Evolutionary conservation across 2,329 filamentous ascomycete genomes (phyloP), one percentile per base, ranked within the genome.

Genomic region (Microsporum canis): DNA sequence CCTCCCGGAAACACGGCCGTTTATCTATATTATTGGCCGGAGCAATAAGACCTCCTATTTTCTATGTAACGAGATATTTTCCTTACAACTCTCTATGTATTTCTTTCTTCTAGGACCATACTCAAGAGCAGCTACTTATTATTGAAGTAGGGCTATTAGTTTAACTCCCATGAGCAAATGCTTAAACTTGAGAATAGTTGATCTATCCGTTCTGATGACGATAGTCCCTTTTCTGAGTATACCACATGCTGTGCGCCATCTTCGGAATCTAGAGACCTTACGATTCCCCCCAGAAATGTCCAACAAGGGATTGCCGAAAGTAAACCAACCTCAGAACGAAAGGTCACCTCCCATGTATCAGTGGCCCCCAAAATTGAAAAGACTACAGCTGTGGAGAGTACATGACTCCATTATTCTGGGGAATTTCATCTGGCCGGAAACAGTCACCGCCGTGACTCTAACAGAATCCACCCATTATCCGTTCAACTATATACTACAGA

Each of bases 281-380:
- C 74, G 72, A 56, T 73, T 82, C 14, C 79, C 79, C 0, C 23
- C 33, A 57, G 51, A 31, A 10, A 31, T 59, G 10, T 59, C 38
- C n/a, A 8, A 12, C 43, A 17, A 59, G 33, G 38, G 57, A 14
- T 53, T 53, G 12, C 49, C 49, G 27, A 31, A 33, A 34, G 27
- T 23, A 53, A 34, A 53, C n/a, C 27, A 53, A 7, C 17, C 27
- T 33, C 31, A 31, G 2, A 33, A 34, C 12, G 14, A 33, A 34
- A 53, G 29, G 27, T 17, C 39, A n/a, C 39, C 8, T 34, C 49
- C 49, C 14, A 2, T 53, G 29, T 53, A 53, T 12, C 49, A 57
- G 17, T 73, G 71, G 71, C 71, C 72, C 1, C 65, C 68, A 7
- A 66, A 62, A 14, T 66, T 66, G 3, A 69, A 60, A 39, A 65